Base-by-base conservation (phyloP, 2,329 filamentous ascomycete genomes). In the Apiospora aurea region DNA sequence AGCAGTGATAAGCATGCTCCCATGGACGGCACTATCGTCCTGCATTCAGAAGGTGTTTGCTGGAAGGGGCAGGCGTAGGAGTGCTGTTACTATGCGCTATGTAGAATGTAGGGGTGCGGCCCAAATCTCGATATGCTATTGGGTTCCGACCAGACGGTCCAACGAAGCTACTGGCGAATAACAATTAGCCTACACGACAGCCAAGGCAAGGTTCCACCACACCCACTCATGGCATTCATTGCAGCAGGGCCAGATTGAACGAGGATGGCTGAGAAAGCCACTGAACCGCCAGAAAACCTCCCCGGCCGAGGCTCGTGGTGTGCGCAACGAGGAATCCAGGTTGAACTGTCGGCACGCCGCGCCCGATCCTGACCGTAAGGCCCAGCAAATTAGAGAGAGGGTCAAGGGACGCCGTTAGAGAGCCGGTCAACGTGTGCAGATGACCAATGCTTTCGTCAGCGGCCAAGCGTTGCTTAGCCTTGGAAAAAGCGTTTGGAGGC, bases 101-200 rank as follows among this genome's bases (percentile, higher is more conserved):
- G 57, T n/a, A 64, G 57, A 10, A 64, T 38, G 57, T n/a, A 64
- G 57, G 41, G 57, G 34, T 64, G 57, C 57, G 34, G 57, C 29
- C 34, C 21, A 57, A 72, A 66, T 47, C 68, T 53, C 61, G 46
- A 24, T 38, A 67, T 72, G 41, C 26, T 43, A 72, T 72, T 72
- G 71, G 71, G 57, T 72, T 70, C 71, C 71, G 69, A 13, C 71
- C 38, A 57, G 68, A 26, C 41, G 71, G 71, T 68, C 69, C 69
- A 69, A 64, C 44, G 16, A 38, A 49, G 44, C 44, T 46, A 69
- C 57, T 64, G 57, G 21, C 57, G 21, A 64, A 41, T 64, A 41
- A n/a, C 57, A n/a, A 41, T 41, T 64, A 64, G 21, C 21, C 57
- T 6, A 5, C 7, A 24, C 41, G 34, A 41, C 57, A 41, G n/a